Conservation (phyloP, 2,329 filamentous ascomycete genomes). For the Colletotrichum somersetense region DNA sequence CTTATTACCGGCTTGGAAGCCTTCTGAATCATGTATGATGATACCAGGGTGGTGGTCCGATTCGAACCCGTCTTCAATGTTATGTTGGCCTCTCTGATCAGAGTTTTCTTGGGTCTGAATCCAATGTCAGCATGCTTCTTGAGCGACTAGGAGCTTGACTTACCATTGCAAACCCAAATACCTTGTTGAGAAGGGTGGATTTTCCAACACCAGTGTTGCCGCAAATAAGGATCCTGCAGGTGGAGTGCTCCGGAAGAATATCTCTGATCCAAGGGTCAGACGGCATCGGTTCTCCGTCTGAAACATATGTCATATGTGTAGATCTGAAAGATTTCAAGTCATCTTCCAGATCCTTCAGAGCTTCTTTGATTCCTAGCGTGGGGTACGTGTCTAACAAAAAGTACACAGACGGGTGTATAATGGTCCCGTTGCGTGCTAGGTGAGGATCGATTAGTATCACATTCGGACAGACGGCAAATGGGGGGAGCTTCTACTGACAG, state of each 20-base stretch:
- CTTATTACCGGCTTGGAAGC: constrained; percentile 46
- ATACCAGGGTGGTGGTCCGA: constrained; percentile 46
- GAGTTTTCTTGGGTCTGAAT: constrained; percentile 45
- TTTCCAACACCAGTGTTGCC: constrained; percentile 48
- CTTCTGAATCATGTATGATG: constrained; percentile 48
- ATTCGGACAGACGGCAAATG: too few species aligned
- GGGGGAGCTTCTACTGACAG: too few species aligned
- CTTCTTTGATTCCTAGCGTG: too few species aligned
- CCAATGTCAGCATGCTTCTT: not conserved
- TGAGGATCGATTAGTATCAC: too few species aligned
- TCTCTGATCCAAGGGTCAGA: constrained; percentile 10
- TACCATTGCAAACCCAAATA: constrained; percentile 45
- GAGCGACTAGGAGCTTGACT: not conserved
- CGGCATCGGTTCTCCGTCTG: not conserved
- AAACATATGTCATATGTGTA: too few species aligned
- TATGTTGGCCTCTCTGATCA: constrained; percentile 45
- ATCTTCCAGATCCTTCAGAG: too few species aligned
- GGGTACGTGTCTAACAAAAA: too few species aligned
- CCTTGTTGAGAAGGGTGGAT: constrained; percentile 47
- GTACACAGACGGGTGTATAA: too few species aligned
- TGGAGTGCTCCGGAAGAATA: constrained; percentile 9
- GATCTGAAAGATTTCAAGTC: too few species aligned
- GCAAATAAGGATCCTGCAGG: constrained; percentile 45
- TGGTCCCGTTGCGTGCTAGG: too few species aligned
- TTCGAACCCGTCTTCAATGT: constrained; percentile 48